Conservation (phyloP, 1,139 yeast genomes). For the Insectozyma bohioensis region DNA sequence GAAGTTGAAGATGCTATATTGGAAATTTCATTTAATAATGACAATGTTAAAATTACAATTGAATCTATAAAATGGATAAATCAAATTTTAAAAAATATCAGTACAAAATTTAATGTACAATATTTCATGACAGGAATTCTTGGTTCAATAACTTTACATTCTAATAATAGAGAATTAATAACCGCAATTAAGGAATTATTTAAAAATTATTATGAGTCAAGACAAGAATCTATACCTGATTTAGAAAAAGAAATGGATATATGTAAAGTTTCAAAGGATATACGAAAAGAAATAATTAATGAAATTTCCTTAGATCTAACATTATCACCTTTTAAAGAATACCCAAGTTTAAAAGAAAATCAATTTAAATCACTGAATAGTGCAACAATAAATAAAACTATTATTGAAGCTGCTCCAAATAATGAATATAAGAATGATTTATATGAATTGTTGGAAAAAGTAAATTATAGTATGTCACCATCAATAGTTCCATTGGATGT, state of each 20-base stretch:
- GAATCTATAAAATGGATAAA: constrained; percentile 40
- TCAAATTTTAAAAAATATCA: constrained; percentile 29
- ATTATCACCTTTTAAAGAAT: no score
- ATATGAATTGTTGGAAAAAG: constrained; percentile 17
- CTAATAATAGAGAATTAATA: constrained; percentile 9
- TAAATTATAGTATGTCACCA: constrained; percentile 27
- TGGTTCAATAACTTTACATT: constrained; percentile 3
- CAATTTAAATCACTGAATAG: no score
- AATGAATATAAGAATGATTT: constrained; percentile 13
- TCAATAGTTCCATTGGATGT: constrained; percentile 22
- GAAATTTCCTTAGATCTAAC: no score
- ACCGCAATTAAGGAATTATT: constrained; percentile 19
- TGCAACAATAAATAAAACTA: no score
- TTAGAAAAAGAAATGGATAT: constrained; percentile 1
- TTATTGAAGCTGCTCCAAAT: not conserved
- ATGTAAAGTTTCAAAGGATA: not conserved
- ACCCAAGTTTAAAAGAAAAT: no score
- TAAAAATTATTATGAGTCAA: constrained; percentile 6
- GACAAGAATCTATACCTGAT: not conserved
- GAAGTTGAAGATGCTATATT: constrained; percentile 52
- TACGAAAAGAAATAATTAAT: not conserved
- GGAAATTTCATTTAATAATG: constrained; percentile 51
- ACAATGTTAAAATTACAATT: constrained; percentile 42
- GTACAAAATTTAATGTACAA: constrained; percentile 33
- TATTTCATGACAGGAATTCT: constrained; percentile 24